Evolutionary conservation across 768 basidiomycete genomes (phyloP).

Genomic region (Ramaria rubella): DNA sequence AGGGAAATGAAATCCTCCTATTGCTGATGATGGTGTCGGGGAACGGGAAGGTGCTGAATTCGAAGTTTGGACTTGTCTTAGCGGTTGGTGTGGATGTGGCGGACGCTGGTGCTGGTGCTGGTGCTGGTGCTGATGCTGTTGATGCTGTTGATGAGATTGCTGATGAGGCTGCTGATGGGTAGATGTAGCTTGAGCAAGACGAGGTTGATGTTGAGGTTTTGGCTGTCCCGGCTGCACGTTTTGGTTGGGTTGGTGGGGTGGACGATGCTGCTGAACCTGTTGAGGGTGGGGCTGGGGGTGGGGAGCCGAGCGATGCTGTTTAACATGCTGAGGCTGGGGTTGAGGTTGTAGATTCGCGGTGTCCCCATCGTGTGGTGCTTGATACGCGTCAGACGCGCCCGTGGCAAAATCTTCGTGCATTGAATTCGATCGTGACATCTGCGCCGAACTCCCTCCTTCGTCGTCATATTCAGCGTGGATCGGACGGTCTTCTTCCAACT

Average conservation of each 20-base stretch:
- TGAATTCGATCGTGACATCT: not conserved
- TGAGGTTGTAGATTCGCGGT: not conserved
- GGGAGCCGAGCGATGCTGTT: not conserved
- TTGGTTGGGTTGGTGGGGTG: not conserved
- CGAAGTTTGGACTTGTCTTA: not conserved
- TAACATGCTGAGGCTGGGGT: not conserved
- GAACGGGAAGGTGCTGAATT: conserved; percentile 14
- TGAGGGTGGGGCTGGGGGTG: not conserved
- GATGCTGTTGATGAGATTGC: not conserved
- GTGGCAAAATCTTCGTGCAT: not conserved
- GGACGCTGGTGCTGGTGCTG: not conserved
- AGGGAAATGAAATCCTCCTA: conserved; percentile 47
- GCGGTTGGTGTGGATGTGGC: not conserved
- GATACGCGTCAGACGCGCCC: not conserved
- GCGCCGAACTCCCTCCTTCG: not conserved
- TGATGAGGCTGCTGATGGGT: not conserved
- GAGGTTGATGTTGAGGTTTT: not conserved
- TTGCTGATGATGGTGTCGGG: conserved; percentile 27
- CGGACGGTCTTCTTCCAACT: conserved; percentile 9
- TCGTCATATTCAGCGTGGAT: not conserved
- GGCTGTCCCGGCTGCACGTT: too few species aligned
- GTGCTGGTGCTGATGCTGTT: not conserved
- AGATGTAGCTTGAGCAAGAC: not conserved
- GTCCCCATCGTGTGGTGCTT: not conserved
- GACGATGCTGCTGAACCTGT: not conserved